Evolutionary conservation across 2,329 filamentous ascomycete genomes (phyloP), one percentile per base, ranked within the genome.

Genomic region (Dothistroma septosporum): DNA sequence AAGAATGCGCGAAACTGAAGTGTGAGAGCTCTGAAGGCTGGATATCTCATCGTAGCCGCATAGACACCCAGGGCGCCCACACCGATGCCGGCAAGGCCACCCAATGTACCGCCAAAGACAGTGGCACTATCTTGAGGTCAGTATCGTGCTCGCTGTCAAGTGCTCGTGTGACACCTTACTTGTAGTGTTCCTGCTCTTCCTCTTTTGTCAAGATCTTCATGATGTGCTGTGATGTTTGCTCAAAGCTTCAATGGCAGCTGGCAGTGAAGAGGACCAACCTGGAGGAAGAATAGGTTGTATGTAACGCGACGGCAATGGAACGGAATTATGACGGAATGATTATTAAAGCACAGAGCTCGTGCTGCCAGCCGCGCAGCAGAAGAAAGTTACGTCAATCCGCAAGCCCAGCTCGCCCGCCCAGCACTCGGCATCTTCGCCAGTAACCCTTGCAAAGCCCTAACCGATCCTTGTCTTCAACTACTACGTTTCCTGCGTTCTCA

Each of bases 121-220:
- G 95, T 94, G 61, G 84, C 80, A 74, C 83, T 85, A 63, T 68
- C n/a, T 32, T 32, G 22, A n/a, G 9, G 14, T 53, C 31, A 53
- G 50, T 35, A 69, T 59, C 12, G 35, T 47, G n/a, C 44, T 64
- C 56, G 33, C 9, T 59, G 41, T 22, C 33, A 53, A 53, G 24
- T 47, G 33, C 21, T 57, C 61, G 57, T 52, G 59, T 60, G 57
- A 32, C 4, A 19, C 67, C 78, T 55, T 77, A 86, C 84, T 82
- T 79, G 84, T 95, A 96, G 83, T 97, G 92, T 57, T 85, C 90
- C 62, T 82, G 76, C 79, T 97, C 92, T 80, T 97, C 91, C 85
- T 97, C 91, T 76, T 93, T 91, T 70, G 90, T 95, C 75, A 97
- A 84, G 74, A 97, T 82, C 88, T 97, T 97, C 94, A 97, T 99